Base-by-base conservation (phyloP, 176 grass and related monocot genomes). In the Oryza glumipatula region DNA sequence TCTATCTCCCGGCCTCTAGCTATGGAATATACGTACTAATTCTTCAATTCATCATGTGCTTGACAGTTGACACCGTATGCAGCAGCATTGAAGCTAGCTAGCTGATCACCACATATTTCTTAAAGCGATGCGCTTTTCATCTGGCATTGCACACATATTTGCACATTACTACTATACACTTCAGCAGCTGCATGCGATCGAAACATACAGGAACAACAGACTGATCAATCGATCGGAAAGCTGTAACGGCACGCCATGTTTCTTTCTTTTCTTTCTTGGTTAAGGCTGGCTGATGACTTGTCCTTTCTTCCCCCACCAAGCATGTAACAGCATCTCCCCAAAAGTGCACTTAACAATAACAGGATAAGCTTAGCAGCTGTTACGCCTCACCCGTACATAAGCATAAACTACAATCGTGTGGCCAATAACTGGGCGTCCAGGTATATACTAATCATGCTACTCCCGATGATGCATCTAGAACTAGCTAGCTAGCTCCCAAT, bases 221-320 rank as follows among this genome's bases (percentile, higher is more conserved):
- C 2, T 21, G 54, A 56, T 56, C 12, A n/a, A 75, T 76, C 32
- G 64, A 43, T 65, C 24, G 69, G 69, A 86, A 88, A 82, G 60
- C 82, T 86, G 83, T 74, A 44, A 87, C 89, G 80, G 89, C 89
- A 91, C 85, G 89, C 85, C 76, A 91, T 87, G 85, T 90, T 22
- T 65, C 77, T 28, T 68, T 86, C 23, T 28, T 28, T 68, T 85
- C 23, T 86, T 82, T 58, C 52, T 86, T 67, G 33, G 78, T 76
- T 64, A 82, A 70, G 82, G 84, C 75, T 61, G 82, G 80, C 75
- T 61, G 74, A 81, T 80, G 75, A 33, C 84, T 83, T 90, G 89
- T 70, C 69, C 70, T 69, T 63, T 22, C 17, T 67, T 48, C 70
- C 47, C 33, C 47, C 33, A 19, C 65, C 80, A 70, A 83, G 61